Conservation (phyloP, 345 rosid genomes). For the Trapa incisa region DNA sequence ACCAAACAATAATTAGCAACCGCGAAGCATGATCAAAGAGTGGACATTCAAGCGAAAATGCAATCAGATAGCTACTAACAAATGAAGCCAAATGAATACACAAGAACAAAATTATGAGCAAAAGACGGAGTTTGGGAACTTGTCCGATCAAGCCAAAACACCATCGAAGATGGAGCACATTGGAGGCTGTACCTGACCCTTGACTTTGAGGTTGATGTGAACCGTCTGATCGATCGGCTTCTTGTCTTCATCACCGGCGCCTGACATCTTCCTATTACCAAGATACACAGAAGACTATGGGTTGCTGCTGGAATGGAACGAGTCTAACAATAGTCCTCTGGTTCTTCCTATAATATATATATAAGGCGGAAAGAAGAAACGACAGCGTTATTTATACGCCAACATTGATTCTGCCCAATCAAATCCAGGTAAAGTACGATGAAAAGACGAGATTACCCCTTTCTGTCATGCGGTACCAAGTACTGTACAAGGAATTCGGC, state of each 20-base stretch:
- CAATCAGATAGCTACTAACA: too few relatives aligned
- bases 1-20: background rate
- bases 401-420: slow-evolving; percentile 1
- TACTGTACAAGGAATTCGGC: too few relatives aligned
- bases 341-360: background rate
- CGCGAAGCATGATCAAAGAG: background rate
- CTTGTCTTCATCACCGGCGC: slow-evolving; percentile 47
- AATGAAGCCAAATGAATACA: too few relatives aligned
- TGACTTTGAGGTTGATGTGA: slow-evolving; percentile 68
- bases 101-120: too few relatives aligned
- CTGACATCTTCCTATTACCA: slow-evolving; percentile 25
- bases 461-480: background rate
- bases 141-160: background rate
- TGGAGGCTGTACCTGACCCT: slow-evolving; percentile 45
- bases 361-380: background rate
- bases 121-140: background rate
- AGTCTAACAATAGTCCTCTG: background rate
- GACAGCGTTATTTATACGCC: slow-evolving; percentile 24
- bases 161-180: background rate
- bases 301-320: background rate
- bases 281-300: background rate
- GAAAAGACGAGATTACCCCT: background rate
- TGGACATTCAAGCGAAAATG: background rate
- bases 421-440: background rate
- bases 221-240: slow-evolving; percentile 42